Conservation (phyloP, 208 protist species). For the Porcisia deanei region DNA sequence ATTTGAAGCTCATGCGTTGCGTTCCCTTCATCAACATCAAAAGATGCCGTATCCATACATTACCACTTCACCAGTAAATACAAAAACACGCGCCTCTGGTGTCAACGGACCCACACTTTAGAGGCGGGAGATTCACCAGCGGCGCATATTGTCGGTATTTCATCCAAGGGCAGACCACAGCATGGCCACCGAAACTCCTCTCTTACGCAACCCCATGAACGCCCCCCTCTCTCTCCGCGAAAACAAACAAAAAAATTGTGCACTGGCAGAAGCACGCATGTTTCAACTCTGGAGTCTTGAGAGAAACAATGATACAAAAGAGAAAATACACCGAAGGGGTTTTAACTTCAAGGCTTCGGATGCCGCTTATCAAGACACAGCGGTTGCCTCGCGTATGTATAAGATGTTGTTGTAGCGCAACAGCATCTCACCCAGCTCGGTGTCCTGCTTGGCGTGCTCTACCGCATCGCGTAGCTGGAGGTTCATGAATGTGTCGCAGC, state of each 20-base stretch:
- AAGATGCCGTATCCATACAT: neutral
- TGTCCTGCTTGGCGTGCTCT: conserved; percentile 74
- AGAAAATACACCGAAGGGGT: neutral
- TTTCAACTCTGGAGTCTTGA: too few species aligned
- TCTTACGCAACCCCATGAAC: too few species aligned
- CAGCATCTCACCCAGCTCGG: conserved; percentile 84
- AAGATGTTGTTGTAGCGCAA: conserved; percentile 91
- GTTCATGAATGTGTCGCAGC: conserved; percentile 98
- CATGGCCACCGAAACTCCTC: too few species aligned
- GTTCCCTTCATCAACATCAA: neutral
- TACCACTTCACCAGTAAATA: neutral
- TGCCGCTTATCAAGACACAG: conserved; percentile 21
- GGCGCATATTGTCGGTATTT: too few species aligned
- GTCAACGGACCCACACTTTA: too few species aligned
- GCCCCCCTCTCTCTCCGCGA: too few species aligned
- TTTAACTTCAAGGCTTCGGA: too few species aligned
- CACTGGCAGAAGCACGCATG: neutral
- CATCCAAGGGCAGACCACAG: too few species aligned
- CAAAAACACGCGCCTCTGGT: too few species aligned
- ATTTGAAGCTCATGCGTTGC: neutral
- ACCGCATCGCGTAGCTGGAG: conserved; percentile 90
- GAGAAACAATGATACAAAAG: neutral
- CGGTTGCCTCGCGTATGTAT: conserved; percentile 76
- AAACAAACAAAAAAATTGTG: too few species aligned
- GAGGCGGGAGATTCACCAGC: too few species aligned